Percentiles rank a stretch among this genome's conserved stretches.
Conservation (phyloP, 305 asterid species). For the Coffea humblotiana region DNA sequence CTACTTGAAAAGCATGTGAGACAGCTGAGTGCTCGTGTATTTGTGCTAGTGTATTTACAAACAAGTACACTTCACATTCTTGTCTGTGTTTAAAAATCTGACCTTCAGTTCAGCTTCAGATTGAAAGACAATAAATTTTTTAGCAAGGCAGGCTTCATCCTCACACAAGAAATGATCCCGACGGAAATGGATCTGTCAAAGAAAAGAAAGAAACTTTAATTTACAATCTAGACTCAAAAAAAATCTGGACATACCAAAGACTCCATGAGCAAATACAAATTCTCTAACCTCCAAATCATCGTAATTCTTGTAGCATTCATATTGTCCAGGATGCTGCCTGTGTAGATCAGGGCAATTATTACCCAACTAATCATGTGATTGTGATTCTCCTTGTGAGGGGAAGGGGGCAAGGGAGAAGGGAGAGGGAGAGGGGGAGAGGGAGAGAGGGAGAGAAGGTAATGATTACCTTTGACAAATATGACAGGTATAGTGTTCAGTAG, state of each 20-base stretch:
- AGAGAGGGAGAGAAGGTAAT: background rate
- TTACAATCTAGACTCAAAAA: background rate
- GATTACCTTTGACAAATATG: slow-evolving; percentile 89
- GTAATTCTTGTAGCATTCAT: slow-evolving; percentile 83
- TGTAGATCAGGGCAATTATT: slow-evolving; percentile 6
- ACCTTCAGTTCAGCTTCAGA: slow-evolving; percentile 96
- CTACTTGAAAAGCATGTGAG: background rate
- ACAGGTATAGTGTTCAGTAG: slow-evolving; percentile 94
- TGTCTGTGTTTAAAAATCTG: slow-evolving; percentile 6
- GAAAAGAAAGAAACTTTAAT: slow-evolving; percentile 2
- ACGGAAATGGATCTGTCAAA: slow-evolving; percentile 78
- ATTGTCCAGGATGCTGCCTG: slow-evolving; percentile 97
- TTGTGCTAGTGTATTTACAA: background rate
- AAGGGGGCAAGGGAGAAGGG: background rate
- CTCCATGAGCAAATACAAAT: slow-evolving; percentile 14
- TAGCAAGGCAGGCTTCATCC: slow-evolving; percentile 82
- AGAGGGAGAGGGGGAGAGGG: background rate
- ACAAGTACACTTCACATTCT: background rate
- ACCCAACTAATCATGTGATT: background rate
- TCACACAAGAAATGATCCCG: slow-evolving; percentile 85
- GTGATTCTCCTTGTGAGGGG: background rate
- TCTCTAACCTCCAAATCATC: slow-evolving; percentile 87
- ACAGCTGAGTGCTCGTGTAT: too few species aligned
- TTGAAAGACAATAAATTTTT: slow-evolving; percentile 78
- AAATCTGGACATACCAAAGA: background rate